These are phyloP conservation scores for Brassica rapa DNA, from an alignment of 345 rosid genomes.

Conservation along the genomic window DNA sequence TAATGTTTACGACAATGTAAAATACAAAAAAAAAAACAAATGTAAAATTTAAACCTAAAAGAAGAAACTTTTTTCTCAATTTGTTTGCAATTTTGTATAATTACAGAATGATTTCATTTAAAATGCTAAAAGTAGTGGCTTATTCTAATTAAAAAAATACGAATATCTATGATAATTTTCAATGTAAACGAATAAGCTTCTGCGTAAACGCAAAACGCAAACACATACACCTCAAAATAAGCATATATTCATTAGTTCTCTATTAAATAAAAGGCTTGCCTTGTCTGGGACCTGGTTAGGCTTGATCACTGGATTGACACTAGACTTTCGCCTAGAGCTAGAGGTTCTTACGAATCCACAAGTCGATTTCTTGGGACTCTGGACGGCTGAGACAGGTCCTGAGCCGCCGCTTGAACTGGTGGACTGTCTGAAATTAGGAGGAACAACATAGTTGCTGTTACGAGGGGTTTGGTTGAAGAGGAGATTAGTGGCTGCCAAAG, in stretches of 20 bases:
- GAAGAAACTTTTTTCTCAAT: neutral
- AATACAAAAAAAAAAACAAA: too few species aligned
- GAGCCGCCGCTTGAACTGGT: constrained; percentile 31
- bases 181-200: neutral
- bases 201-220: neutral
- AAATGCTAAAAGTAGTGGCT: neutral
- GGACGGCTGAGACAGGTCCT: constrained; percentile 45
- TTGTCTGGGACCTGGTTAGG: constrained; percentile 87
- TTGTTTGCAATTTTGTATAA: neutral
- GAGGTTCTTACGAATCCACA: constrained; percentile 60
- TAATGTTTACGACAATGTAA: neutral
- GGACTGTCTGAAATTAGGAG: constrained; percentile 74
- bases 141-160: neutral
- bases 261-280: constrained; percentile 46
- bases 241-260: neutral
- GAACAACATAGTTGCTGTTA: constrained; percentile 44
- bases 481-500: constrained; percentile 74
- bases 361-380: constrained; percentile 60
- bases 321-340: constrained; percentile 81
- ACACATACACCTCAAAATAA: neutral
- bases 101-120: neutral
- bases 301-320: constrained; percentile 75
- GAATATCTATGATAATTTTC: neutral
- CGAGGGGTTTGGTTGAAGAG: constrained; percentile 66
- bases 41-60: neutral